Percentiles rank a stretch among this genome's conserved stretches.
These are phyloP conservation scores for Exophiala dermatitidis DNA, from an alignment of 2,329 filamentous ascomycete genomes.

Conservation along the genomic window DNA sequence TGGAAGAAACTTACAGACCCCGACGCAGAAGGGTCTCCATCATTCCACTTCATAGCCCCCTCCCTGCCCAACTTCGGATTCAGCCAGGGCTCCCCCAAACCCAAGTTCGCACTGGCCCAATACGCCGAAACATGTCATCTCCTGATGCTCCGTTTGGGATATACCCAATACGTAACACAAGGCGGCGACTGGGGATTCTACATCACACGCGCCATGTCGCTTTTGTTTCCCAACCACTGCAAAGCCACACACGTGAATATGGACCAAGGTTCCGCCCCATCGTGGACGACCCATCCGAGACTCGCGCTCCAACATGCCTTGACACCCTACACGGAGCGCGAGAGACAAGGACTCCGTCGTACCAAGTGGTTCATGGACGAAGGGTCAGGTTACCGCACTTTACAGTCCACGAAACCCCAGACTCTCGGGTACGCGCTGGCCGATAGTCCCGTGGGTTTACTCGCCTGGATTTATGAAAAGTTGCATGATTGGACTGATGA, in stretches of 20 bases:
- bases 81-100: conserved; percentile 43
- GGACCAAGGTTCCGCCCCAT: conserved; percentile 44
- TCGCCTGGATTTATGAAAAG: not conserved
- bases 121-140: conserved; percentile 61
- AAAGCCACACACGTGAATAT: conserved; percentile 59
- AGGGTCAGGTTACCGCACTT: conserved; percentile 47
- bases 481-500: not conserved
- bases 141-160: conserved; percentile 62
- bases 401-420: conserved; percentile 53
- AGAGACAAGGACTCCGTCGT: conserved; percentile 48
- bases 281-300: conserved; percentile 47
- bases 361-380: conserved; percentile 51
- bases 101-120: conserved; percentile 53
- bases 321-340: conserved; percentile 47
- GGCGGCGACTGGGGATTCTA: conserved; percentile 64
- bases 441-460: not conserved
- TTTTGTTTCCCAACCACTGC: conserved; percentile 52
- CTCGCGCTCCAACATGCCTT: conserved; percentile 52
- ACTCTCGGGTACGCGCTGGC: not conserved
- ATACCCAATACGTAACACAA: conserved; percentile 53
- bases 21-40: conserved; percentile 34
- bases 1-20: conserved; percentile 33
- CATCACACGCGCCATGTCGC: conserved; percentile 56
- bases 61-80: conserved; percentile 53
- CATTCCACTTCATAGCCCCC: conserved; percentile 49